These are phyloP conservation scores for Curvularia eragrostidis DNA, from an alignment of 2,329 filamentous ascomycete species.

Conservation along the genomic window DNA sequence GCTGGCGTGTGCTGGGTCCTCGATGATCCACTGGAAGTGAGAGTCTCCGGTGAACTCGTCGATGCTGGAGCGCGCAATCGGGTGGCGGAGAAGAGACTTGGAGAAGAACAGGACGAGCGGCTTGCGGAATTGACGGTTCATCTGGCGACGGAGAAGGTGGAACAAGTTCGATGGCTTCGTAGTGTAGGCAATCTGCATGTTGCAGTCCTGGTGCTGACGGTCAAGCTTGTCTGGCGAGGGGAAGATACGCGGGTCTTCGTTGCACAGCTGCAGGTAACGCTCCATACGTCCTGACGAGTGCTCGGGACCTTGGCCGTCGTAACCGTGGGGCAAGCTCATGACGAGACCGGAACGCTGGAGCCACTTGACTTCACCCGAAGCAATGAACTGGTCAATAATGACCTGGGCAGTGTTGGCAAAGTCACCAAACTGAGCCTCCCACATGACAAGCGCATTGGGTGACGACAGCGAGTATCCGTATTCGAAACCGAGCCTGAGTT, in stretches of 20 bases:
- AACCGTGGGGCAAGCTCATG: constrained; percentile 95
- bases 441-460: constrained; percentile 96
- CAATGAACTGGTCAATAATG: constrained; percentile 98
- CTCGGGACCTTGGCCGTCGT: constrained; percentile 97
- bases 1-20: constrained; percentile 81
- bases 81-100: constrained; percentile 94
- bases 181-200: constrained; percentile 98
- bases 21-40: constrained; percentile 96
- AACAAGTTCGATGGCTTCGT: constrained; percentile 96
- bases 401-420: constrained; percentile 99
- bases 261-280: constrained; percentile 95
- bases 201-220: constrained; percentile 98
- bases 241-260: constrained; percentile 95
- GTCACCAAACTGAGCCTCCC: constrained; percentile 99
- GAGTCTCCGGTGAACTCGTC: constrained; percentile 91
- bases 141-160: constrained; percentile 94
- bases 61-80: constrained; percentile 84
- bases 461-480: constrained; percentile 98
- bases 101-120: constrained; percentile 98
- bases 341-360: constrained; percentile 96
- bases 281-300: constrained; percentile 98
- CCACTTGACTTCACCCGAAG: constrained; percentile 98
- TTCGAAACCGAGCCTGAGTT: constrained; percentile 83
- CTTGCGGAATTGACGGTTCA: constrained; percentile 99
- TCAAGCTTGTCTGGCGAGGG: constrained; percentile 86